Evolutionary conservation across 164 flowering plant species (phyloP).

Genomic region (Magnolia changhungtana): DNA sequence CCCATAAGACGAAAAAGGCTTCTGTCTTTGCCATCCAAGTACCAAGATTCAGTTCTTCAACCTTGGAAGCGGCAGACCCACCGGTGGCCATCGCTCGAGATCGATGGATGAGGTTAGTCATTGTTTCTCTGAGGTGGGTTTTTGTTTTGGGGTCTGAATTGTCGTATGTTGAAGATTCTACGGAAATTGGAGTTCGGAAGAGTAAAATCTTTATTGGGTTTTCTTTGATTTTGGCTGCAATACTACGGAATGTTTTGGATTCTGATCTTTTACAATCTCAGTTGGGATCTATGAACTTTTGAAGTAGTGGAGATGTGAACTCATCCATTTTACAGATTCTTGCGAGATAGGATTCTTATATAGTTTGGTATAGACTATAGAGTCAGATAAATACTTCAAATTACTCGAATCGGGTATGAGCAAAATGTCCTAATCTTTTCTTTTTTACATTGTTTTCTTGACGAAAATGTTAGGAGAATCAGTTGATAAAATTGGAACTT

Average conservation of each 20-base stretch:
- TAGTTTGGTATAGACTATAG: neutral
- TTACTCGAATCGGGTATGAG: neutral
- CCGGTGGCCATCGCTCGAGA: constrained; percentile 4
- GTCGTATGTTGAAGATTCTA: constrained; percentile 7
- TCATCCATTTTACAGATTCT: neutral
- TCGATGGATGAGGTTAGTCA: constrained; percentile 14
- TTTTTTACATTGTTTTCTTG: neutral
- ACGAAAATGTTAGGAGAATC: neutral
- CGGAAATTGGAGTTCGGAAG: neutral
- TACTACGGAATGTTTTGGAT: neutral
- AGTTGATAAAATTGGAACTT: neutral
- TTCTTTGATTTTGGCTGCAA: neutral
- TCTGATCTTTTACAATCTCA: constrained; percentile 5
- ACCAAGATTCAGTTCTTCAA: constrained; percentile 43
- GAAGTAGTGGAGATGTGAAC: neutral
- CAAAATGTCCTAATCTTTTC: neutral
- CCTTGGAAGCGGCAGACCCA: constrained; percentile 34
- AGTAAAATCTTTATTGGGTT: neutral
- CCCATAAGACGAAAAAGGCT: constrained; percentile 24
- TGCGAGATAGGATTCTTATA: neutral
- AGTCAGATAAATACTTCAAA: neutral
- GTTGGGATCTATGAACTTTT: constrained; percentile 11
- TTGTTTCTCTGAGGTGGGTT: constrained; percentile 17
- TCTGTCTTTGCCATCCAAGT: constrained; percentile 41
- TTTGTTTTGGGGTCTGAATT: constrained; percentile 10